Evolutionary conservation across 2,329 filamentous ascomycete species (phyloP).

Genomic region (Cordyceps cateniannulata): DNA sequence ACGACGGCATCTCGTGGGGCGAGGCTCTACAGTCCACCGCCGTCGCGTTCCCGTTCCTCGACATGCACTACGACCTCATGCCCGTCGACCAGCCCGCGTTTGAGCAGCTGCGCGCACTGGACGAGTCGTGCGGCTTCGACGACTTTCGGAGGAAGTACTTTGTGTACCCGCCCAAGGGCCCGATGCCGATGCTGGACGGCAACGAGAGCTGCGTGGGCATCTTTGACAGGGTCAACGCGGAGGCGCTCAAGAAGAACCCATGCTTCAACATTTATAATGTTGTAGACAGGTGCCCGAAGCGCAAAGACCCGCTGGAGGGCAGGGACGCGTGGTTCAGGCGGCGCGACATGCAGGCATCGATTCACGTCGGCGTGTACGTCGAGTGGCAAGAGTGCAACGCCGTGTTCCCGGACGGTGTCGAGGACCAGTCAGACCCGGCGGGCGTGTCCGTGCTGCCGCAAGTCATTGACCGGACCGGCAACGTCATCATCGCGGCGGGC

Average conservation of each 20-base stretch:
- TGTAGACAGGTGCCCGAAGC: constrained; percentile 61
- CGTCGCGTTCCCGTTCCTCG: constrained; percentile 51
- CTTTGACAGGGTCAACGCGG: constrained; percentile 48
- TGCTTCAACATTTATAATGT: constrained; percentile 77
- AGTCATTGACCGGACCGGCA: constrained; percentile 66
- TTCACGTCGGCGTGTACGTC: constrained; percentile 50
- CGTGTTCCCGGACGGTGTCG: constrained; percentile 27
- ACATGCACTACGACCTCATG: constrained; percentile 55
- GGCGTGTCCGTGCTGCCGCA: constrained; percentile 53
- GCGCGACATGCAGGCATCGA: constrained; percentile 59
- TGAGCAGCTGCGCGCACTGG: constrained; percentile 42
- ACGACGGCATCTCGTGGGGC: constrained; percentile 60
- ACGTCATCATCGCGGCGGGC: constrained; percentile 69
- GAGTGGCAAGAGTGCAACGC: constrained; percentile 49
- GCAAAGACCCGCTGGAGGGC: constrained; percentile 64
- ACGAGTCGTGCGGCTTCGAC: constrained; percentile 55
- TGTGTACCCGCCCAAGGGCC: constrained; percentile 60
- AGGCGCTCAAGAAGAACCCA: constrained; percentile 56
- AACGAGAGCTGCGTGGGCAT: constrained; percentile 32
- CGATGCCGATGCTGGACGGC: constrained; percentile 47
- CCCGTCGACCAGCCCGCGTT: constrained; percentile 56
- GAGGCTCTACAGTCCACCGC: constrained; percentile 37
- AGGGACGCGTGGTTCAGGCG: constrained; percentile 72
- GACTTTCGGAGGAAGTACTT: constrained; percentile 55
- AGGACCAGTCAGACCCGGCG: constrained; percentile 40